Conservation (phyloP, 495 filamentous ascomycete species). For the Trichocladium uniseriatum region DNA sequence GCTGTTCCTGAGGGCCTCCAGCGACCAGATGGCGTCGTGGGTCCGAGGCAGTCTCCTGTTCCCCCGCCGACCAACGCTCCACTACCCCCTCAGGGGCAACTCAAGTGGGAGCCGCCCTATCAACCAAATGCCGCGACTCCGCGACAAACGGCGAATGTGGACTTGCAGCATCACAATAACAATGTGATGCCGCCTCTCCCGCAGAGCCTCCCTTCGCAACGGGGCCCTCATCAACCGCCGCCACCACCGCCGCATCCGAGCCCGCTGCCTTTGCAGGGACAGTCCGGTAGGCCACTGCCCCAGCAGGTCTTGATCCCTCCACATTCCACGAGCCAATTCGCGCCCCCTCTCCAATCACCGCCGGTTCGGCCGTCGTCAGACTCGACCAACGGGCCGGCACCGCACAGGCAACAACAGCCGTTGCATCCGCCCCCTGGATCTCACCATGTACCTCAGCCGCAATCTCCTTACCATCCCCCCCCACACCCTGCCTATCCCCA, state of each 20-base stretch:
- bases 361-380: conserved; percentile 11
- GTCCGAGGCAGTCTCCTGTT: conserved; percentile 8
- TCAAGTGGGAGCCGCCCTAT: conserved; percentile 46
- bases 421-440: conserved; percentile 1
- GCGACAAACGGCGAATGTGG: conserved; percentile 15
- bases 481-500: conserved; percentile 13
- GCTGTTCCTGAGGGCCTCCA: conserved; percentile 25
- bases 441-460: conserved; percentile 2
- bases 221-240: conserved; percentile 9
- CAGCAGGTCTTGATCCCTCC: conserved; percentile 32
- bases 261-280: conserved; percentile 22
- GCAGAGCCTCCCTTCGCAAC: conserved; percentile 12
- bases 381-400: not conserved
- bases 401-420: conserved; percentile 4
- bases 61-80: conserved; percentile 5
- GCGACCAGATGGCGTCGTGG: conserved; percentile 16
- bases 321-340: conserved; percentile 29
- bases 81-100: conserved; percentile 16
- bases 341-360: conserved; percentile 26
- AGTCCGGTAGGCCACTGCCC: conserved; percentile 10
- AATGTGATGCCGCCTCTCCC: not conserved
- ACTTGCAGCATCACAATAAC: conserved; percentile 19
- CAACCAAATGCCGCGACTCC: conserved; percentile 24
- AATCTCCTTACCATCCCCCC: conserved; percentile 12
- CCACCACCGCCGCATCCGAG: conserved; percentile 9